A percentile compares a stretch with the other conserved stretches of the same genome.
phyloP scores from a whole-genome alignment of 192 early-diverging fungal genomes.

The Chytriomyces sp. region DNA sequence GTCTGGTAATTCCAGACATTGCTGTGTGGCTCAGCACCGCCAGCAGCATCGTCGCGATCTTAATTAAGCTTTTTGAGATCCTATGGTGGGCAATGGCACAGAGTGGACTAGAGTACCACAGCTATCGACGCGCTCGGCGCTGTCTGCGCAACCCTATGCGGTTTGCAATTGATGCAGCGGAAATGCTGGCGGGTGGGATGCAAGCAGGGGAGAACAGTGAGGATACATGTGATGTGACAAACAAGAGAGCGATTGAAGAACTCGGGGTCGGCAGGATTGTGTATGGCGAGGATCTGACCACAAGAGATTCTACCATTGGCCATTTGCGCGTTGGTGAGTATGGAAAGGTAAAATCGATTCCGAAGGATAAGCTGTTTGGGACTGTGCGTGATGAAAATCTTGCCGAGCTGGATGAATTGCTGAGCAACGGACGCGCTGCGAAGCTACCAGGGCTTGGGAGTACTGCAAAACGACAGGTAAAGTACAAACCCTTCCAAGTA shows the following conservation, averaged over 20 bases:
- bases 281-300: constrained; percentile 23
- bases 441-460: not conserved
- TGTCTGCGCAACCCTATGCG: constrained; percentile 10
- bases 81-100: constrained; percentile 28
- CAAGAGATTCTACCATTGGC: not conserved
- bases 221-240: constrained; percentile 13
- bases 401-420: constrained; percentile 7
- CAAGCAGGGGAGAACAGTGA: constrained; percentile 3
- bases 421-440: not conserved
- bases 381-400: constrained; percentile 8
- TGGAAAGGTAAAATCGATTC: constrained; percentile 16
- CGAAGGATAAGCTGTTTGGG: constrained; percentile 11
- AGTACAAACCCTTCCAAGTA: not conserved
- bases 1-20: constrained; percentile 3
- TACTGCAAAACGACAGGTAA: not conserved
- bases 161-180: constrained; percentile 21
- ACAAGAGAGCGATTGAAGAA: constrained; percentile 8
- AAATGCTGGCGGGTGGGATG: constrained; percentile 12
- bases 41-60: not conserved
- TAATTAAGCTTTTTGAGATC: constrained; percentile 24
- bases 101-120: not conserved
- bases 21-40: not conserved
- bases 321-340: constrained; percentile 17
- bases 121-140: constrained; percentile 5
- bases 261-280: not conserved